A percentile compares a stretch with the other conserved stretches of the same genome.
These are phyloP conservation scores for Vitis amurensis DNA, from an alignment of 164 flowering plant genomes.

Conservation along the genomic window DNA sequence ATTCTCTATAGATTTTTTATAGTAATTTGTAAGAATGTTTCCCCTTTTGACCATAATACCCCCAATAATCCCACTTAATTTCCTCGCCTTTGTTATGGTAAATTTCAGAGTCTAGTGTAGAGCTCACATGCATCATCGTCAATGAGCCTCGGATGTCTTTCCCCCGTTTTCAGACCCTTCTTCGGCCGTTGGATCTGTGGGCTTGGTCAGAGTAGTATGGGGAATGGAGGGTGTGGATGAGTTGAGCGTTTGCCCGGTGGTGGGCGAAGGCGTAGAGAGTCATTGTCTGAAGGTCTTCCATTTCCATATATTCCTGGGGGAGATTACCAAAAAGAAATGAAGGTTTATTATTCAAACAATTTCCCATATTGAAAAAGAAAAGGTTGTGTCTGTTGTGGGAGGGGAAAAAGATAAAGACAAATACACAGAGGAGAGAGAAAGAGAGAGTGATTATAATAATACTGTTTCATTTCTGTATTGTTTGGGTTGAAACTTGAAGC, in stretches of 20 bases:
- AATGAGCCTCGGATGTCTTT: background rate
- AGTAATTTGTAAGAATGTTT: background rate
- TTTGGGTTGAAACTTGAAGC: constrained; percentile 14
- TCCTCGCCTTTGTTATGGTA: background rate
- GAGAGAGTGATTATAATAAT: constrained; percentile 6
- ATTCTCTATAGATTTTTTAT: background rate
- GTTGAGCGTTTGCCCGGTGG: too few species aligned
- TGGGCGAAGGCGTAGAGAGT: too few species aligned
- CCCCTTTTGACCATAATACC: background rate
- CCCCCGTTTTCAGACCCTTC: too few species aligned
- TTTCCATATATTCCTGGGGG: constrained; percentile 2
- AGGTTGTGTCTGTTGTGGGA: constrained; percentile 1
- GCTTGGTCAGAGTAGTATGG: too few species aligned
- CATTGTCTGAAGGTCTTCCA: background rate
- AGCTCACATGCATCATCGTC: background rate
- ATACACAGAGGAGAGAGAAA: constrained; percentile 4
- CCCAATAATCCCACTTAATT: background rate
- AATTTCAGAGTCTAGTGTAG: too few species aligned
- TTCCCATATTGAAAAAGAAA: background rate
- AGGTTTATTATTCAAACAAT: background rate
- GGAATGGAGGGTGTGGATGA: too few species aligned
- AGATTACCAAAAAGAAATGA: background rate
- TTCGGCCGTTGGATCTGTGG: too few species aligned
- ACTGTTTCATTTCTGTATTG: constrained; percentile 21
- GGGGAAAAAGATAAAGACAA: constrained; percentile 26